Conservation (phyloP, 768 basidiomycete genomes). For the Boletus vinaceobasis region DNA sequence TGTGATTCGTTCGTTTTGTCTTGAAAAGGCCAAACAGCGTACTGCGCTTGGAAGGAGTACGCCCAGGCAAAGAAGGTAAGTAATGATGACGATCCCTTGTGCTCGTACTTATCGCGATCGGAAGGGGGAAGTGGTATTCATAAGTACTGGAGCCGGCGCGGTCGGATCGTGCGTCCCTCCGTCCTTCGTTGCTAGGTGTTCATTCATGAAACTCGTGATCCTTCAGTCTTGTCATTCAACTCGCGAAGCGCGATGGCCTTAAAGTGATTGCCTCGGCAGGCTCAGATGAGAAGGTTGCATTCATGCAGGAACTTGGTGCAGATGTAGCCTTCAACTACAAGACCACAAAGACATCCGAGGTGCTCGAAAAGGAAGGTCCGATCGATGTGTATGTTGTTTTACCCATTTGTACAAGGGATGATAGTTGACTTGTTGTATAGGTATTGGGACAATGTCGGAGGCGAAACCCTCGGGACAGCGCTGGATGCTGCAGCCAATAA, state of each 20-base stretch:
- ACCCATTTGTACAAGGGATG: neutral
- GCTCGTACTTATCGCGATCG: neutral
- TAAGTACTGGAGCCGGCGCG: slow-evolving; percentile 41
- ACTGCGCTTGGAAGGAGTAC: slow-evolving; percentile 18
- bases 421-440: neutral
- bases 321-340: slow-evolving; percentile 77
- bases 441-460: slow-evolving; percentile 42
- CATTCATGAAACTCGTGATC: slow-evolving; percentile 1
- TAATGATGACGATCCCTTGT: neutral
- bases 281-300: slow-evolving; percentile 66
- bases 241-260: slow-evolving; percentile 47
- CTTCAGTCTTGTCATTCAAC: slow-evolving; percentile 43
- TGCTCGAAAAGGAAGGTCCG: slow-evolving; percentile 55
- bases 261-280: slow-evolving; percentile 74
- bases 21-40: slow-evolving; percentile 24
- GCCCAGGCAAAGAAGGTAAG: slow-evolving; percentile 25
- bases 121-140: slow-evolving; percentile 48
- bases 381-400: slow-evolving; percentile 42
- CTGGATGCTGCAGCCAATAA: slow-evolving; percentile 40
- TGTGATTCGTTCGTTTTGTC: neutral
- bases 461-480: slow-evolving; percentile 54
- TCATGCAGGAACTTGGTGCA: slow-evolving; percentile 54
- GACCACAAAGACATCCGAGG: slow-evolving; percentile 47
- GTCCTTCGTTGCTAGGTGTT: neutral
- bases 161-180: slow-evolving; percentile 54